A percentile compares a stretch with the other conserved stretches of the same genome.
These are phyloP conservation scores for Sphagnum tenellum DNA, from an alignment of 225 moss, liverwort and hornwort species.

Conservation along the genomic window DNA sequence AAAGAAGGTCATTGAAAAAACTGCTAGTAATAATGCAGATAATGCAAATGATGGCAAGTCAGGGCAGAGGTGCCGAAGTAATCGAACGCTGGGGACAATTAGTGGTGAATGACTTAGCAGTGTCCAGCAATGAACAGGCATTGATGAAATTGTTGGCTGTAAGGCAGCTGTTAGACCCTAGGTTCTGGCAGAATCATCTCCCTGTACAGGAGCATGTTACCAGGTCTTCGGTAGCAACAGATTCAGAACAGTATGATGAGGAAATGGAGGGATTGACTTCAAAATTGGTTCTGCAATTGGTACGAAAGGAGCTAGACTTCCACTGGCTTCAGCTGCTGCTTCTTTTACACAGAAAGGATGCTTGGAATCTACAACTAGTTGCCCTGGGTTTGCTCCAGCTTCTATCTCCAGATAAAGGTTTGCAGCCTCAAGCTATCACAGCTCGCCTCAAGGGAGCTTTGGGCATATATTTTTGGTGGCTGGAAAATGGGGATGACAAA, in stretches of 20 bases:
- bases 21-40: constrained; percentile 61
- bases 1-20: constrained; percentile 39
- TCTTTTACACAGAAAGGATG: constrained; percentile 57
- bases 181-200: constrained; percentile 64
- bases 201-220: constrained; percentile 13
- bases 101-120: constrained; percentile 31
- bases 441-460: constrained; percentile 74
- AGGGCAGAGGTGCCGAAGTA: constrained; percentile 61
- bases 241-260: constrained; percentile 15
- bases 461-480: constrained; percentile 66
- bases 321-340: constrained; percentile 72
- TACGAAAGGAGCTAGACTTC: constrained; percentile 56
- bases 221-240: constrained; percentile 9
- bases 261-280: constrained; percentile 40
- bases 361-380: constrained; percentile 75
- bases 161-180: constrained; percentile 64
- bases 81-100: constrained; percentile 77
- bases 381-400: constrained; percentile 67
- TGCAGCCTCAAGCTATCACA: constrained; percentile 66
- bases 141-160: constrained; percentile 55
- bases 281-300: constrained; percentile 63
- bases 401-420: constrained; percentile 39
- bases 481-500: constrained; percentile 33
- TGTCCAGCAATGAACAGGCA: constrained; percentile 64
- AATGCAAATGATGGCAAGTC: constrained; percentile 69